Percentiles rank a stretch among this genome's conserved stretches.
phyloP scores from a whole-genome alignment of 2,329 filamentous ascomycete genomes.

The Sarocladium kiliense region DNA sequence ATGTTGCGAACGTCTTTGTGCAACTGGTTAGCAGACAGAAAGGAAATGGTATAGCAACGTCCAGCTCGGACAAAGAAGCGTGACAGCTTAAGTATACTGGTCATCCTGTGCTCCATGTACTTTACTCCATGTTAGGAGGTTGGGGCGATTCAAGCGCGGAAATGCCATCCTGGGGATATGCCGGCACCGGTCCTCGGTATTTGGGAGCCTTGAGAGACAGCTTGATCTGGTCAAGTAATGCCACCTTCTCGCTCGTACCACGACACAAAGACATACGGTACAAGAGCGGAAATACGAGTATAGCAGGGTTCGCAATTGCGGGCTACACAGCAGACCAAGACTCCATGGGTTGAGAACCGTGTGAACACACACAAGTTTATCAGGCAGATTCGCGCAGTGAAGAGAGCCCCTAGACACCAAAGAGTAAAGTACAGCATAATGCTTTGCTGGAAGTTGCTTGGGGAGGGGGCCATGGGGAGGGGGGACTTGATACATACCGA shows the following conservation, averaged over 20 bases:
- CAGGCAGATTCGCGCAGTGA: slow-evolving; percentile 89
- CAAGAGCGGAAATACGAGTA: slow-evolving; percentile 73
- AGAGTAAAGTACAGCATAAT: slow-evolving; percentile 79
- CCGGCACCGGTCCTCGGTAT: slow-evolving; percentile 52
- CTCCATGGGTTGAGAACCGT: slow-evolving; percentile 75
- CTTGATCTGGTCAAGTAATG: slow-evolving; percentile 80
- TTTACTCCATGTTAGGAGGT: slow-evolving; percentile 49
- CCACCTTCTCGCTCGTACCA: slow-evolving; percentile 75
- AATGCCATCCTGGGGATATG: slow-evolving; percentile 49
- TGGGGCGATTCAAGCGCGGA: slow-evolving; percentile 56
- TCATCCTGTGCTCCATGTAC: slow-evolving; percentile 34
- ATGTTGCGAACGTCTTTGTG: slow-evolving; percentile 98
- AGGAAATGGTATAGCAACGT: slow-evolving; percentile 9
- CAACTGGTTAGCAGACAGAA: slow-evolving; percentile 62
- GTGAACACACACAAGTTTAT: slow-evolving; percentile 64
- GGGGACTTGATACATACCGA: slow-evolving; percentile 81
- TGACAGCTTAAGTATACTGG: slow-evolving; percentile 43
- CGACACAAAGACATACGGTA: slow-evolving; percentile 43
- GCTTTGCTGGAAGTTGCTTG: slow-evolving; percentile 53
- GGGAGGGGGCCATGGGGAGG: slow-evolving; percentile 37
- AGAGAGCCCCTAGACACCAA: slow-evolving; percentile 76
- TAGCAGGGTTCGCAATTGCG: slow-evolving; percentile 44
- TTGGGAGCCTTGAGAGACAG: slow-evolving; percentile 53
- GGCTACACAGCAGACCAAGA: slow-evolving; percentile 63
- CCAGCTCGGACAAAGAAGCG: slow-evolving; percentile 9